Base-by-base conservation (phyloP, 164 flowering plant genomes). In the Umbellularia californica region DNA sequence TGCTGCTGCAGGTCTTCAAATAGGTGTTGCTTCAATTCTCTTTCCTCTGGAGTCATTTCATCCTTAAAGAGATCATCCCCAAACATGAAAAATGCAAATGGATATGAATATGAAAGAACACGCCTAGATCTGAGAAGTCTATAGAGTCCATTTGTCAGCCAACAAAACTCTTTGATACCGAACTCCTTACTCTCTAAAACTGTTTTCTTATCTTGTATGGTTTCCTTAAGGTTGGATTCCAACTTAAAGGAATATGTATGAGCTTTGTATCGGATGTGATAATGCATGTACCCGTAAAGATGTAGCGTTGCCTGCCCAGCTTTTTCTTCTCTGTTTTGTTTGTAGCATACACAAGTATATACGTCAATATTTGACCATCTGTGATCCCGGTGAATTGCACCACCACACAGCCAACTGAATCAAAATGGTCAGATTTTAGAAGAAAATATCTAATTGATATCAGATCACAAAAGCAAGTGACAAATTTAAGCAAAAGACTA, bases 1-100 rank as follows among this genome's bases (percentile, higher is more conserved):
- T 82, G 90, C 78, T 88, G 87, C 75, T 88, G 90, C 74, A 84
- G 90, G 69, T 88, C 85, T 79, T 86, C 90, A 70, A 88, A 88
- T 50, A 88, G 79, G 72, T 83, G 27, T 74, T 86, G 86, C 68
- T 86, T 88, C 58, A 83, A 63, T 68, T 84, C 85, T 65, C 78
- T 78, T 68, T 78, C 76, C 76, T 79, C 80, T 47, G 63, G 65
- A 1, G 80, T 81, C 90, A 88, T 83, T 69, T 86, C 90, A 78
- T 79, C 84, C 65, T 68, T 76, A 58, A 88, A 88, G 41, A 86
- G 85, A 27, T 84, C 87, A 55, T 85, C 82, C 3, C 89, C 89
- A 83, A 88, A 88, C 90, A 88, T 88, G 79, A 83, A 86, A 77
- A 73, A 88, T 64, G 89, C 88, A 85, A 88, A 88, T 17, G 89